A percentile compares a stretch with the other conserved stretches of the same genome.
phyloP scores from a whole-genome alignment of 129 eudicot genomes.

The Daucus carota region DNA sequence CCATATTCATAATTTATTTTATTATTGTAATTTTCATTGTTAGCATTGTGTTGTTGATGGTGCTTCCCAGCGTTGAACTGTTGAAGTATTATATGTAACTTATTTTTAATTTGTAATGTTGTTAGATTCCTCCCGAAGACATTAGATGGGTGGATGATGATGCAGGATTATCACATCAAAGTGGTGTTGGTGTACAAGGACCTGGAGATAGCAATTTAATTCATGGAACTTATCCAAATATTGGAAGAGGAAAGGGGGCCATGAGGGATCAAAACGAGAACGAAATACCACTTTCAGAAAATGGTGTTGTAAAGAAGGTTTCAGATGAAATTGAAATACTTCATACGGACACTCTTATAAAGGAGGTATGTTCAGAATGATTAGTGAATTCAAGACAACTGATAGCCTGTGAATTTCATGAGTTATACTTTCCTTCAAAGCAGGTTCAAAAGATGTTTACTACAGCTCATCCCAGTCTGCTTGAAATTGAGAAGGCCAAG shows the following conservation, averaged over 20 bases:
- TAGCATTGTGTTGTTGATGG: not conserved
- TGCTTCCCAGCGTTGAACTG: not conserved
- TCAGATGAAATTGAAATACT: conserved; percentile 67
- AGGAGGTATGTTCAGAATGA: conserved; percentile 45
- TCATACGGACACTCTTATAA: conserved; percentile 66
- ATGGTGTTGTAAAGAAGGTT: conserved; percentile 70
- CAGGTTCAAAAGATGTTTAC: conserved; percentile 82
- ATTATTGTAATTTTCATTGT: not conserved
- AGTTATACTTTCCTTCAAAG: not conserved
- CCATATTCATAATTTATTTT: not conserved
- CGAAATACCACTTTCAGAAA: conserved; percentile 56
- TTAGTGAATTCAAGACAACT: not conserved
- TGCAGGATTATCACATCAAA: conserved; percentile 54
- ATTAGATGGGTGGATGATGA: conserved; percentile 86
- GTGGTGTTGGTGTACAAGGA: conserved; percentile 38
- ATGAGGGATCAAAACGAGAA: conserved; percentile 50
- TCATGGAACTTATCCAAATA: conserved; percentile 41
- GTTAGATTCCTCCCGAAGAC: conserved; percentile 77
- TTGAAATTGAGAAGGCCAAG: conserved; percentile 85
- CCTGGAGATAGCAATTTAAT: conserved; percentile 45
- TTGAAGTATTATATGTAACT: not conserved
- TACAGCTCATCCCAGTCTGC: conserved; percentile 59
- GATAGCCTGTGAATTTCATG: not conserved
- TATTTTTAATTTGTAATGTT: not conserved
- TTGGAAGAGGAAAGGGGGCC: conserved; percentile 73